These are phyloP conservation scores for Amanita phalloides DNA, from an alignment of 768 basidiomycete genomes.

Conservation along the genomic window DNA sequence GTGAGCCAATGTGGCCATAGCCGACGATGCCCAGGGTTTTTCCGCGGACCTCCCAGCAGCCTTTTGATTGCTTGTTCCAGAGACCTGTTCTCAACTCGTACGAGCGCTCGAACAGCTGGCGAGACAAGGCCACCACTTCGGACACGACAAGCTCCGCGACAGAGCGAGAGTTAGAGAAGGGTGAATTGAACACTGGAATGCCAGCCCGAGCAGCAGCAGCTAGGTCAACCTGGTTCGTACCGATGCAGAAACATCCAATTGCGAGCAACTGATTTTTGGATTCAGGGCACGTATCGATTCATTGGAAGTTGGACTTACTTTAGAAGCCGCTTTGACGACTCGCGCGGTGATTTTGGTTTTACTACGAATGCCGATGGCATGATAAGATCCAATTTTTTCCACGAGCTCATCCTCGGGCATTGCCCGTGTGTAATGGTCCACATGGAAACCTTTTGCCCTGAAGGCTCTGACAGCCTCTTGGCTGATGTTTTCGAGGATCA, in stretches of 20 bases:
- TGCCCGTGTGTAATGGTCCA: slow-evolving; percentile 81
- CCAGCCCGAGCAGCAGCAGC: slow-evolving; percentile 72
- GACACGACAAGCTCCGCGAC: slow-evolving; percentile 96
- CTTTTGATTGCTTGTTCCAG: slow-evolving; percentile 99
- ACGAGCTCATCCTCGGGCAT: slow-evolving; percentile 92
- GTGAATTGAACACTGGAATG: slow-evolving; percentile 98
- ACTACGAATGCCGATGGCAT: slow-evolving; percentile 93
- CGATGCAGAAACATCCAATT: slow-evolving; percentile 99
- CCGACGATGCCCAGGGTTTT: slow-evolving; percentile 98
- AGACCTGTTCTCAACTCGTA: slow-evolving; percentile 80
- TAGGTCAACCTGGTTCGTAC: slow-evolving; percentile 96
- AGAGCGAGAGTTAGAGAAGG: slow-evolving; percentile 97
- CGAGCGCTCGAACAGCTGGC: slow-evolving; percentile 85
- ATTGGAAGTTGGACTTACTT: slow-evolving; percentile 36
- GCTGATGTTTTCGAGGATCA: slow-evolving; percentile 94
- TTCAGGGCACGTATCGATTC: not conserved
- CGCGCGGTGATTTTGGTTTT: slow-evolving; percentile 94
- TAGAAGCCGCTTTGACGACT: slow-evolving; percentile 78
- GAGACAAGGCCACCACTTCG: slow-evolving; percentile 88
- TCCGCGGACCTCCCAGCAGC: slow-evolving; percentile 96
- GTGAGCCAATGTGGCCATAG: slow-evolving; percentile 97
- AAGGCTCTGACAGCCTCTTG: slow-evolving; percentile 79
- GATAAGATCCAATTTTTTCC: slow-evolving; percentile 70
- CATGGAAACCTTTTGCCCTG: slow-evolving; percentile 76
- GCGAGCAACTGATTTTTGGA: slow-evolving; percentile 63